Evolutionary conservation across 2,329 filamentous ascomycete species (phyloP), one percentile per base, ranked within the genome.

Genomic region (Colletotrichum zoysiae): DNA sequence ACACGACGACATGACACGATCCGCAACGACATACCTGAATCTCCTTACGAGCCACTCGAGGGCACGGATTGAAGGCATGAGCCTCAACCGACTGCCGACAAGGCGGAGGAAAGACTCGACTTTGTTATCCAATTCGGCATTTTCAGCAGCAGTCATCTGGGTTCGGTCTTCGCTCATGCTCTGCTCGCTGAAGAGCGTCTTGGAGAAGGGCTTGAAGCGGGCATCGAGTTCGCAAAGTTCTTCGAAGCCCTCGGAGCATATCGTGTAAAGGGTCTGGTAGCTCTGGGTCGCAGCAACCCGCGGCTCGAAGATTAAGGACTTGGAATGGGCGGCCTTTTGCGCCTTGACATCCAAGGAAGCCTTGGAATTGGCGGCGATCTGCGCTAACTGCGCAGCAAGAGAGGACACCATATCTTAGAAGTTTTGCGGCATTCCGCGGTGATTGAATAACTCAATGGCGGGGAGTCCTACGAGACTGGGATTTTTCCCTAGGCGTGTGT

Each of bases 31-130:
- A 73, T 84, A 97, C 94, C 92, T 90, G 78, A 98, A 99, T 77
- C 95, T 88, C 78, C 96, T 88, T 66, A 99, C 89, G 58, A 99
- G 87, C 96, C 96, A 99, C 84, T 99, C 97, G 48, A 98, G 87
- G 20, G 95, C 91, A 82, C 97, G 97, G 65, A 97, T 89, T 0
- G 94, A 94, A 51, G 96, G 95, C 84, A 92, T 95, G 42, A 99
- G 86, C 74, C 95, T 87, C 75, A 99, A 80, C 51, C 92, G 89
- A 35, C 91, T 90, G 30, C 93, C 92, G 14, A 93, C 90, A 18
- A 98, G 86, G 42, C 91, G 92, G 75, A 99, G 85, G 79, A 98
- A 99, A 18, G 90, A 88, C 76, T 97, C 93, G 67, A 98, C 83
- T 68, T 91, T 92, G 61, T 85, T 86, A 81, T 98, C 90, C 67